Conservation (phyloP, 257 asterid species). For the Ehretia macrophylla region DNA sequence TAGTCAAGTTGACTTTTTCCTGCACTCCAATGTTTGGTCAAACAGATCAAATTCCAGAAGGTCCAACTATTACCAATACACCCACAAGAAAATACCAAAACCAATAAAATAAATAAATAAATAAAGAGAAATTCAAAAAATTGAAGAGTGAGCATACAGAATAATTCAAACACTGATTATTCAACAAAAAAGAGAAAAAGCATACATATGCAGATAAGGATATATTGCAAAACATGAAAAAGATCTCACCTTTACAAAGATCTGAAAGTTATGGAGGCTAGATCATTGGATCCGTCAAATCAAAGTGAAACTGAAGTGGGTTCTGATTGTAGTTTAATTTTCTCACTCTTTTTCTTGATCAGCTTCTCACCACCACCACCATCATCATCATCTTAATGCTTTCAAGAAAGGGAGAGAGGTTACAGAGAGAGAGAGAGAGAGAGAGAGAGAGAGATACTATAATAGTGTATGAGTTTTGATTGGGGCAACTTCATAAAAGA, state of each 20-base stretch:
- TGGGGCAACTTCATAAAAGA: slow-evolving; percentile 67
- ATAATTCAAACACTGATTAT: not conserved
- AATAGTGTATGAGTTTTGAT: slow-evolving; percentile 20
- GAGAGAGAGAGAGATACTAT: slow-evolving; percentile 14
- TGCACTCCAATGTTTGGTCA: slow-evolving; percentile 26
- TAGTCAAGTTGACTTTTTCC: slow-evolving; percentile 35
- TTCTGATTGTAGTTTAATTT: slow-evolving; percentile 7
- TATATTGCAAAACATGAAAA: not conserved
- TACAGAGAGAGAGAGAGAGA: slow-evolving; percentile 21
- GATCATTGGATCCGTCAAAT: slow-evolving; percentile 73
- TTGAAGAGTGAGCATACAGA: slow-evolving; percentile 3
- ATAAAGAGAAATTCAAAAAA: not conserved
- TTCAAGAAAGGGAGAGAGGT: not conserved
- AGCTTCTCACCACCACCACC: no score
- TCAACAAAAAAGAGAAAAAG: slow-evolving; percentile 1
- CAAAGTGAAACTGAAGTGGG: slow-evolving; percentile 22
- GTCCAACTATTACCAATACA: slow-evolving; percentile 24
- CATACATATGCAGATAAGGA: slow-evolving; percentile 2
- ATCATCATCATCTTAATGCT: no score
- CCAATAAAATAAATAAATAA: not conserved
- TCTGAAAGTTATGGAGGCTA: slow-evolving; percentile 50
- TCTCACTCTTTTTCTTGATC: slow-evolving; percentile 13
- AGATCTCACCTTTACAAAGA: slow-evolving; percentile 45
- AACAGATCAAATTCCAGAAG: slow-evolving; percentile 47
- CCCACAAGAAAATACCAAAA: no score